These are phyloP conservation scores for Luvunga scandens DNA, from an alignment of 345 rosid species.

Conservation along the genomic window DNA sequence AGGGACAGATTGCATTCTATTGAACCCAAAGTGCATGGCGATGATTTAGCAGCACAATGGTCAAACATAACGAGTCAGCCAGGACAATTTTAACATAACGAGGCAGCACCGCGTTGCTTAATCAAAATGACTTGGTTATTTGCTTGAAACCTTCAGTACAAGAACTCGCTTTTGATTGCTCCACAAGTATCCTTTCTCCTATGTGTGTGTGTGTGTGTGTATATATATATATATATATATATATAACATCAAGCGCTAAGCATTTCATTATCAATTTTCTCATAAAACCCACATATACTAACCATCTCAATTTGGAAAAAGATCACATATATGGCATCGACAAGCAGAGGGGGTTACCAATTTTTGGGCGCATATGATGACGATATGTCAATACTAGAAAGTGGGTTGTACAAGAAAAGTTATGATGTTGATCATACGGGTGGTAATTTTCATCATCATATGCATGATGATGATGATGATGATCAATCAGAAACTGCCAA, in stretches of 20 bases:
- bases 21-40: too few relatives aligned
- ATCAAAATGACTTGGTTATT: neutral
- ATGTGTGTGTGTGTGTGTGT: too few relatives aligned
- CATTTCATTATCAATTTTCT: too few relatives aligned
- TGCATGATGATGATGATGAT: neutral
- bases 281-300: neutral
- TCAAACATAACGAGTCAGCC: neutral
- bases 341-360: neutral
- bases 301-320: neutral
- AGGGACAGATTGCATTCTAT: too few relatives aligned
- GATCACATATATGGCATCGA: neutral
- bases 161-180: neutral
- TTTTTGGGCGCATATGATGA: neutral
- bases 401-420: neutral
- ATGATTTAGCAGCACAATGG: too few relatives aligned
- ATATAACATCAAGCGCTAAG: neutral
- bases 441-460: too few relatives aligned
- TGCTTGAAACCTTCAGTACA: neutral
- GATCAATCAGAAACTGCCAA: constrained; percentile 5
- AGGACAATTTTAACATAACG: neutral
- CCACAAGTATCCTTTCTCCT: neutral
- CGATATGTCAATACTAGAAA: constrained; percentile 10
- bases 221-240: too few relatives aligned
- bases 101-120: neutral
- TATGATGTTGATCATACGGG: neutral